A percentile compares a stretch with the other conserved stretches of the same genome.
Conservation (phyloP, 2,329 filamentous ascomycete genomes). For the Ophiognomonia clavigignenti-juglandacearum region DNA sequence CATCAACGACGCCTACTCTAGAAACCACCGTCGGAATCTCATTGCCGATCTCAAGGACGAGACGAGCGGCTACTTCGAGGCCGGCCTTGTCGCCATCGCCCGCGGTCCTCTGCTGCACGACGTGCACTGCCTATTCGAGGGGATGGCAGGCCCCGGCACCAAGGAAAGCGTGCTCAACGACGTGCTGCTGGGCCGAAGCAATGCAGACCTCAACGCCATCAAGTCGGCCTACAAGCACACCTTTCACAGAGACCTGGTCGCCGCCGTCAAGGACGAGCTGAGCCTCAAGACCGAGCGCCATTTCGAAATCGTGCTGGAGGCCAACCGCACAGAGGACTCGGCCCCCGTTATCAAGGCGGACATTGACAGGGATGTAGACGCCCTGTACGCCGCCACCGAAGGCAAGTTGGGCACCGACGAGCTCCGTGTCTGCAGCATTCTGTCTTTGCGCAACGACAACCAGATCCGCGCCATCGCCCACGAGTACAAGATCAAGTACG, state of each 20-base stretch:
- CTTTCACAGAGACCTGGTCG: slow-evolving; percentile 63
- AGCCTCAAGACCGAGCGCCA: slow-evolving; percentile 82
- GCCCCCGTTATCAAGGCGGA: slow-evolving; percentile 67
- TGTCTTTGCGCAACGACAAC: slow-evolving; percentile 70
- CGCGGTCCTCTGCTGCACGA: slow-evolving; percentile 78
- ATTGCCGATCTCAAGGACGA: slow-evolving; percentile 74
- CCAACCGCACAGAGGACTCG: slow-evolving; percentile 71
- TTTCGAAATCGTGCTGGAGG: slow-evolving; percentile 76
- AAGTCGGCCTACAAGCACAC: slow-evolving; percentile 69
- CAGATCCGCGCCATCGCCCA: slow-evolving; percentile 79
- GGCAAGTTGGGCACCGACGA: slow-evolving; percentile 70
- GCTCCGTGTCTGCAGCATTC: slow-evolving; percentile 71
- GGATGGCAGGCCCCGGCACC: slow-evolving; percentile 76
- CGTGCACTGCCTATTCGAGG: slow-evolving; percentile 62
- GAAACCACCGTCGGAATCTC: slow-evolving; percentile 62
- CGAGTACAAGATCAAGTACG: slow-evolving; percentile 69
- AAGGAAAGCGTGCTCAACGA: slow-evolving; percentile 86
- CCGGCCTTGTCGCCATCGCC: slow-evolving; percentile 68
- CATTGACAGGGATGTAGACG: slow-evolving; percentile 69
- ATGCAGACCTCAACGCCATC: slow-evolving; percentile 85
- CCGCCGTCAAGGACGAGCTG: slow-evolving; percentile 71
- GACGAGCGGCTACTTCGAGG: slow-evolving; percentile 68
- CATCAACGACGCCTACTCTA: slow-evolving; percentile 62
- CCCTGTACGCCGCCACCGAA: slow-evolving; percentile 73
- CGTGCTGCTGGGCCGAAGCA: slow-evolving; percentile 73